Evolutionary conservation across 164 flowering plant species (phyloP), one percentile per base, ranked within the genome.

Genomic region (Vitis cinerea): DNA sequence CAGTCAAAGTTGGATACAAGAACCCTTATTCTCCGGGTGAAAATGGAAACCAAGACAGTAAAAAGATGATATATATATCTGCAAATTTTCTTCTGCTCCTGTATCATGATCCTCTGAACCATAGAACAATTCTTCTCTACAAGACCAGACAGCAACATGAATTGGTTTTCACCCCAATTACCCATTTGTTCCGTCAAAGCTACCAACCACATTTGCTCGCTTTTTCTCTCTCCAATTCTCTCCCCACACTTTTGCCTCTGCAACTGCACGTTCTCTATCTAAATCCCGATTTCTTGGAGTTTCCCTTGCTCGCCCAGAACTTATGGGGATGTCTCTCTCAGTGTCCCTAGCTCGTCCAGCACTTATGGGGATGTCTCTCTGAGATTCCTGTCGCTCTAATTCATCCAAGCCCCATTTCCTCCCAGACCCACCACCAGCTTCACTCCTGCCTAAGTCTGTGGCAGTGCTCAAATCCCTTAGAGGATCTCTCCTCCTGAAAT

Each of bases 201-300:
- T 88, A 49, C 86, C 91, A 72, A 73, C 62, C 10, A 76, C 74
- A 71, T 75, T 83, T 47, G 84, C 79, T 50, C 86, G 81, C 76
- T 87, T 86, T 72, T 75, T 87, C 81, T 84, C 98, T 59, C 92
- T 87, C 95, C 92, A 88, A 65, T 91, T 89, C 75, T 93, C 98
- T 30, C 95, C 98, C 98, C 97, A 90, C 51, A 88, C 90, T 78
- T 90, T 90, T 1, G 97, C 97, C 77, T 88, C 95, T 8, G 97
- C 91, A 64, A 91, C 94, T 10, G 92, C 92, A 29, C 89, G 88
- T 66, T 90, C 97, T 77, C 98, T 77, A 61, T 90, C 95, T 44
- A 88, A 54, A 76, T 87, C 93, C 27, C 92, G 88, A 61, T 87
- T 90, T 72, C 83, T 83, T 63, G 78, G 85, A 50, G 82, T 79